Evolutionary conservation across 176 grass and related monocot genomes (phyloP), one percentile per base, ranked within the genome.

Genomic region (Phragmites australis): DNA sequence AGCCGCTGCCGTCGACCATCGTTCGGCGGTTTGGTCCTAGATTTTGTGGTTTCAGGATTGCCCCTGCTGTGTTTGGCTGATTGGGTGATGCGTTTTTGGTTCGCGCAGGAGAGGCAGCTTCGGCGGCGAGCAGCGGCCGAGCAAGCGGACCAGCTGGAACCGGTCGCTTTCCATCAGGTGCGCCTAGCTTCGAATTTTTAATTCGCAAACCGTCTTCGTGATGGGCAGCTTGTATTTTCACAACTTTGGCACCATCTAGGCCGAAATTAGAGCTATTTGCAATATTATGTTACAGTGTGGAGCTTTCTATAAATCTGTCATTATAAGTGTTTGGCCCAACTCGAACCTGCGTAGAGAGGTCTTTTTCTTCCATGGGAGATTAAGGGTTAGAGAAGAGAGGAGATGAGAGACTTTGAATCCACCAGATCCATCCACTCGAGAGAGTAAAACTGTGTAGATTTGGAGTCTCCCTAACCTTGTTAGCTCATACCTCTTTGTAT

Each of bases 111-210:
- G 74, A 40, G 62, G 75, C 74, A 22, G 81, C 61, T 51, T 87
- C 32, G 71, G 68, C 27, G 78, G 60, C 47, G 63, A 91, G 56
- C 82, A 61, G 31, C 83, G 88, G 81, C 77, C 79, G 85, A 45
- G 62, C 76, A 92, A 89, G 87, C 88, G 83, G 59, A 90, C 77
- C 18, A 94, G 89, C 85, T 97, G 94, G 94, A 94, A 88, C 26
- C 95, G 87, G 17, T 91, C 95, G 74, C 95, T 98, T 27, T 98
- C 95, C 52, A 98, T 92, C 76, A 98, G 95, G 95, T 98, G 65
- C 59, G 37, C 21, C n/a, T 44, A 2, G 46, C 65, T 27, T 82
- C 25, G 10, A 32, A 59, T 81, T 72, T 11, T 46, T 64, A 17
- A 12, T 16, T 9, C 16, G 3, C 14, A 39, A 23, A 40, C 30